Base-by-base conservation (phyloP, 1,284 basidiomycete genomes). In the Pseudozyma thailandica region DNA sequence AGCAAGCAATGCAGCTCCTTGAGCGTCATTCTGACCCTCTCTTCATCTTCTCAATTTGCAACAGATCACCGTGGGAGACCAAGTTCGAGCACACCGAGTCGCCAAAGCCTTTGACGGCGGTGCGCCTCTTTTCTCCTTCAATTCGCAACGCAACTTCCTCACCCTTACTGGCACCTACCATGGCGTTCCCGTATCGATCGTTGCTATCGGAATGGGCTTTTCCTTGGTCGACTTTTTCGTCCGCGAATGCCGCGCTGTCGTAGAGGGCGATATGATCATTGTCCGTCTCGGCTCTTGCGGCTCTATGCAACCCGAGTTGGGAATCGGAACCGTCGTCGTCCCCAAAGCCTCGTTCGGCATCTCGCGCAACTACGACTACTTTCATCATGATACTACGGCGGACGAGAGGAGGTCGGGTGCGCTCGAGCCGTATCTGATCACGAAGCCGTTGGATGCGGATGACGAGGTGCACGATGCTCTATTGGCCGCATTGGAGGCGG, bases 151-250 rank as follows among this genome's bases (percentile, higher is more conserved):
- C 49, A 91, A 91, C 8, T 93, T 92, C 83, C 84, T 90, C 58
- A 92, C 90, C 4, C 87, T 92, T 66, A 92, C 91, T 4, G 92
- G 92, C 12, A 86, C 88, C 35, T 92, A 89, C 85, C 86, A 87
- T 43, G 88, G 87, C 43, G 83, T 87, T 4, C 90, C 91, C 6
- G 82, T 93, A 30, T 90, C 89, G 13, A 87, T 93, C 52, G 85
- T 92, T 43, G 90, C 89, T 61, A 92, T 92, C 57, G 92, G 92
- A 9, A 93, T 93, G 92, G 91, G 91, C 20, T 73, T 79, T 28
- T 54, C 54, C 15, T 64, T 75, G 0, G 53, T 69, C 85, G 91
- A 93, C 83, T 93, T 93, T 83, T 91, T 92, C 81, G 87, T 93
- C 15, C 88, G 92, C 65, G 92, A 93, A 84, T 88, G 87, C 16